These are phyloP conservation scores for Harringtonia aguacate DNA, from an alignment of 2,329 filamentous ascomycete species.

Conservation along the genomic window DNA sequence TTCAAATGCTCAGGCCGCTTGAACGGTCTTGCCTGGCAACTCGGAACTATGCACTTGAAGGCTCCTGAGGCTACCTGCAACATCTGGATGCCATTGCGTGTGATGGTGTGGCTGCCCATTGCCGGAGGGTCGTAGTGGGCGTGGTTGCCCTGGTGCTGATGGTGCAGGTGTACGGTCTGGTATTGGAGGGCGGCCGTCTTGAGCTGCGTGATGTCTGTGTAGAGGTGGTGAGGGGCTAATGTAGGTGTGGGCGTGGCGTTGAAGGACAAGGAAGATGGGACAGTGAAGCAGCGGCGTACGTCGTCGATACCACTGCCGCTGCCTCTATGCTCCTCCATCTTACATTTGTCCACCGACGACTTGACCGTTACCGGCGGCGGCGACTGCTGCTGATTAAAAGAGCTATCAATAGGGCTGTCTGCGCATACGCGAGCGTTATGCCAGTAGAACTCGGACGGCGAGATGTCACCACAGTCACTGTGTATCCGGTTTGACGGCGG, in stretches of 20 bases:
- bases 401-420: conserved; percentile 11
- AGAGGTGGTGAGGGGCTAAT: background rate
- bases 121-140: too few relatives aligned
- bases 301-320: background rate
- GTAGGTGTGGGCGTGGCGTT: background rate
- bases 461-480: conserved; percentile 6
- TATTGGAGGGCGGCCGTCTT: conserved; percentile 4
- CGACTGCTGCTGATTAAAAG: conserved; percentile 16
- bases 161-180: background rate
- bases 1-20: conserved; percentile 45
- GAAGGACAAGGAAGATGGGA: conserved; percentile 2
- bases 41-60: conserved; percentile 31
- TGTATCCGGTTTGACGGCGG: conserved; percentile 1
- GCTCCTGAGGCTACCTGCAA: conserved; percentile 17
- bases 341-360: conserved; percentile 9
- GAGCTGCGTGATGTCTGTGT: background rate
- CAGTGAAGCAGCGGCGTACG: background rate
- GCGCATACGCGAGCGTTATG: background rate
- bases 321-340: background rate
- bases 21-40: conserved; percentile 35
- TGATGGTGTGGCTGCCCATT: too few relatives aligned
- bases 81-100: conserved; percentile 14
- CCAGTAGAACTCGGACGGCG: conserved; percentile 11
- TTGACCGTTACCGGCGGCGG: conserved; percentile 10
- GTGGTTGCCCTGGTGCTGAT: too few relatives aligned